Percentiles rank a stretch among this genome's conserved stretches.
phyloP scores from a whole-genome alignment of 768 basidiomycete genomes.

The Tulasnella sp. region DNA sequence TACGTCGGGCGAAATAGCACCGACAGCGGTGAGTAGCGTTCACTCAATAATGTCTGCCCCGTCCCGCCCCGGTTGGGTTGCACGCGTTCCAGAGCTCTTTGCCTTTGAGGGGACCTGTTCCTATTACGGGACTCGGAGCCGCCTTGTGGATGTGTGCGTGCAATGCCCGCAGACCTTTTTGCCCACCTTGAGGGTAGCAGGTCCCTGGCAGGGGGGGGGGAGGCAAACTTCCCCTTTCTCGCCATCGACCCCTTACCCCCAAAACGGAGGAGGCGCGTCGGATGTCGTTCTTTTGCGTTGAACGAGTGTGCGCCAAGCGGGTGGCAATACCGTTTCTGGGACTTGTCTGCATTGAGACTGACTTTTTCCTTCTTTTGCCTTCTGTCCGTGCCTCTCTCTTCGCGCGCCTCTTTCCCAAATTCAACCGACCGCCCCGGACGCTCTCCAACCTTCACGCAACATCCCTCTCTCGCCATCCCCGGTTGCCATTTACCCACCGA shows the following conservation, averaged over 20 bases:
- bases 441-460: not conserved
- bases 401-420: not conserved
- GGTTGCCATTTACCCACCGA: not conserved
- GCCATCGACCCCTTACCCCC: not conserved
- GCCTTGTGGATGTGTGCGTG: not conserved
- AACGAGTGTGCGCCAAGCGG: not conserved
- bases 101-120: not conserved
- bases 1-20: not conserved
- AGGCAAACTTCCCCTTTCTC: not conserved
- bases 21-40: slow-evolving; percentile 5
- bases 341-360: not conserved
- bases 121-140: not conserved
- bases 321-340: not conserved
- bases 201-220: not conserved
- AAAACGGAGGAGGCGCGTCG: not conserved
- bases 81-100: not conserved
- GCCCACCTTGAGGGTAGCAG: not conserved
- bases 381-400: not conserved
- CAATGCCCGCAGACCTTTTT: not conserved
- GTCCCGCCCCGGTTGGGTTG: not conserved
- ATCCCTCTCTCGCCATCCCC: not conserved
- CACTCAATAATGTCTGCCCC: not conserved
- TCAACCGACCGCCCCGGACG: not conserved
- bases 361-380: not conserved
- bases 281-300: not conserved